A percentile compares a stretch with the other conserved stretches of the same genome.
Conservation (phyloP, 2,329 filamentous ascomycete genomes). For the Xylaria sp. region DNA sequence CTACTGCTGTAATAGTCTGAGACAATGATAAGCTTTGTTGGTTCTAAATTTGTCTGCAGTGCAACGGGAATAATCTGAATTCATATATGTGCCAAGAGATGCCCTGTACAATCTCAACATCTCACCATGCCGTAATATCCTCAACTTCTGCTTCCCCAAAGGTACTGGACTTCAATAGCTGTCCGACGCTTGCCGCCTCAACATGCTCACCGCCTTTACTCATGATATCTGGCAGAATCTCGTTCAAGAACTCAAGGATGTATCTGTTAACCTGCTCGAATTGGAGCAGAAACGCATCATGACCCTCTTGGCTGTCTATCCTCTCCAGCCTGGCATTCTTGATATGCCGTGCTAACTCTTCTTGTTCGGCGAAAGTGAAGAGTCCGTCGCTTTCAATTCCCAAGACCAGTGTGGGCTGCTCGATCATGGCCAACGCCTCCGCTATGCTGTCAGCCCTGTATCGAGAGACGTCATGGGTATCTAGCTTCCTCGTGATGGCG, state of each 20-base stretch:
- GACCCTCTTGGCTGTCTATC: conserved; percentile 94
- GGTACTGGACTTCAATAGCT: conserved; percentile 85
- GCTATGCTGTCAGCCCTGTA: conserved; percentile 74
- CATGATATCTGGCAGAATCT: conserved; percentile 92
- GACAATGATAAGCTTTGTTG: not conserved
- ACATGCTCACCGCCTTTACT: conserved; percentile 61
- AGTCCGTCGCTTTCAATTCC: conserved; percentile 96
- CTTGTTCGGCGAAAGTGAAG: conserved; percentile 96
- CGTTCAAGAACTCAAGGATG: conserved; percentile 83
- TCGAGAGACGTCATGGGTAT: conserved; percentile 94
- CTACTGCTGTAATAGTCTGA: not conserved
- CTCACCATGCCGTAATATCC: conserved; percentile 93
- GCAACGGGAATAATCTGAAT: not conserved
- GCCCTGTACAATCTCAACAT: not conserved
- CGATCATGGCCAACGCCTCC: conserved; percentile 81
- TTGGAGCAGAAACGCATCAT: conserved; percentile 95
- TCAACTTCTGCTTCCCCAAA: conserved; percentile 97
- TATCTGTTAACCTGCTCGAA: conserved; percentile 97
- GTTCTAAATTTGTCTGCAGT: conserved; percentile 7
- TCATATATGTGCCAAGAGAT: not conserved
- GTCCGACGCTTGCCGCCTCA: conserved; percentile 64
- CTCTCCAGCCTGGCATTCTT: conserved; percentile 80
- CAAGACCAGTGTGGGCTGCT: conserved; percentile 89
- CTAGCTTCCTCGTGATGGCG: conserved; percentile 95
- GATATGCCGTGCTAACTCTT: conserved; percentile 87